phyloP scores from a whole-genome alignment of 2,329 filamentous ascomycete genomes.

The Zasmidium citrigriseum region DNA sequence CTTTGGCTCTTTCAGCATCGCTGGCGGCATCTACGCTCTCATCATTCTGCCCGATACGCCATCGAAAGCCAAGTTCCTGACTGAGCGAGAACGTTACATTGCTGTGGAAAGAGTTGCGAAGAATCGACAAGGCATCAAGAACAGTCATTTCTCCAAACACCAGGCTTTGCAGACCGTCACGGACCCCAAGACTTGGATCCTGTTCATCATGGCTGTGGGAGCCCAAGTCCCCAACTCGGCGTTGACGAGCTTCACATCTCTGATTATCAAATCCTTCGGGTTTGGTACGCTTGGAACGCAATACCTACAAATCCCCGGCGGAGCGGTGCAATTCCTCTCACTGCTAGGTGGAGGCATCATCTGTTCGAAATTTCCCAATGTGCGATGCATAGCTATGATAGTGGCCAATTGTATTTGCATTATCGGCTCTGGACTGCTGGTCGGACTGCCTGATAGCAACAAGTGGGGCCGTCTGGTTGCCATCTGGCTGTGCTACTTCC shows the following conservation, averaged over 20 bases:
- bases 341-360: constrained; percentile 54
- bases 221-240: constrained; percentile 60
- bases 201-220: constrained; percentile 56
- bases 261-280: constrained; percentile 51
- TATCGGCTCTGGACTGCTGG: constrained; percentile 53
- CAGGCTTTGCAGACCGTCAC: constrained; percentile 49
- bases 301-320: constrained; percentile 63
- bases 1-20: constrained; percentile 44
- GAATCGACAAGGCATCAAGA: constrained; percentile 59
- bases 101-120: constrained; percentile 55
- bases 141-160: constrained; percentile 44
- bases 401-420: constrained; percentile 59
- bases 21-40: constrained; percentile 40
- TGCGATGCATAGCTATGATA: constrained; percentile 58
- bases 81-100: constrained; percentile 16
- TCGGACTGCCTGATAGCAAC: constrained; percentile 51
- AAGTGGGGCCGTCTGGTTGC: constrained; percentile 61
- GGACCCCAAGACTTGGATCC: constrained; percentile 62
- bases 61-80: constrained; percentile 20
- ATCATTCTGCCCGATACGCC: constrained; percentile 20
- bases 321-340: constrained; percentile 58
- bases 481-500: constrained; percentile 59
- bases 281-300: constrained; percentile 55
- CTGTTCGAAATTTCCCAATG: constrained; percentile 55
- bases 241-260: constrained; percentile 54